phyloP scores from a whole-genome alignment of 169 alveolate species.

The Cryptosporidium felis region DNA sequence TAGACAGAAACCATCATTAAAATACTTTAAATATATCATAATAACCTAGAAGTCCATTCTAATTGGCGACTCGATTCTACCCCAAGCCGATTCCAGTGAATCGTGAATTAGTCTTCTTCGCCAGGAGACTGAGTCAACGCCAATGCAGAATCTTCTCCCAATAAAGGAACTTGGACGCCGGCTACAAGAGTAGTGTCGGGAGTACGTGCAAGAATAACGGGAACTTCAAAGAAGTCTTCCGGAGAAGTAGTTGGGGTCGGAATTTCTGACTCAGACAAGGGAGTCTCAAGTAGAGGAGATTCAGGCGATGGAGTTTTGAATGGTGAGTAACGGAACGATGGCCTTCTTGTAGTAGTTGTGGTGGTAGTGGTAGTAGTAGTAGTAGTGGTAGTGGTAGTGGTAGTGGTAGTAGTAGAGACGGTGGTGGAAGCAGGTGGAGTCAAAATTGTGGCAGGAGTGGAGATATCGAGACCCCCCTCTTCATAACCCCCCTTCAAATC shows the following conservation, averaged over 20 bases:
- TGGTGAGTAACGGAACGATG: background rate
- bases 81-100: background rate
- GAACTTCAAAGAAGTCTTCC: background rate
- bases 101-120: background rate
- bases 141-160: background rate
- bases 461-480: background rate
- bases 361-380: background rate
- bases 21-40: conserved; percentile 22
- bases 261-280: background rate
- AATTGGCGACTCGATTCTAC: background rate
- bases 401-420: background rate
- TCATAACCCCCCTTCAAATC: background rate
- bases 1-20: too few relatives aligned
- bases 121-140: background rate
- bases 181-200: background rate
- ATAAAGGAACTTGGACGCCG: background rate
- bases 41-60: conserved; percentile 15
- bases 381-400: conserved; percentile 6
- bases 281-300: conserved; percentile 34
- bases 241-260: background rate
- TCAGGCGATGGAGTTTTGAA: conserved; percentile 21
- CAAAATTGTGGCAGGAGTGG: background rate
- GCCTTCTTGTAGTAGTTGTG: background rate
- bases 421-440: conserved; percentile 19
- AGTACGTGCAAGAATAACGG: background rate